These are phyloP conservation scores for Boletus sp. DNA, from an alignment of 768 basidiomycete species.

Conservation along the genomic window DNA sequence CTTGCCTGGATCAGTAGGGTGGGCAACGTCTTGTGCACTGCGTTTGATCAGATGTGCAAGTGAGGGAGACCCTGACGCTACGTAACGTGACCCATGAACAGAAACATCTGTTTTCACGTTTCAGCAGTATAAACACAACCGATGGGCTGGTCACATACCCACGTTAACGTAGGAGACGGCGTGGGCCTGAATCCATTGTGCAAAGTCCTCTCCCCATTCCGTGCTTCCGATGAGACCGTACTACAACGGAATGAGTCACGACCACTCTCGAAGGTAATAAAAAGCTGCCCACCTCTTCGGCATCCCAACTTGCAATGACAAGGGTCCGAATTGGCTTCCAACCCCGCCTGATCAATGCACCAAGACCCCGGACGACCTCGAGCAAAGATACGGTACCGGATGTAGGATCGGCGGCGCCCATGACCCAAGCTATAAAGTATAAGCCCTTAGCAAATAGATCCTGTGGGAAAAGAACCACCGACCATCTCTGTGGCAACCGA, in stretches of 20 bases:
- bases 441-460: background rate
- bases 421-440: constrained; percentile 30
- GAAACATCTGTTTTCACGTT: constrained; percentile 42
- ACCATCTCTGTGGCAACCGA: constrained; percentile 91
- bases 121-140: background rate
- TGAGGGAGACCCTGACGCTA: constrained; percentile 54
- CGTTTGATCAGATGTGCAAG: constrained; percentile 55
- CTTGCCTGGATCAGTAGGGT: constrained; percentile 48
- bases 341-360: constrained; percentile 44
- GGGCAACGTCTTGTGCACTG: constrained; percentile 52
- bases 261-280: background rate
- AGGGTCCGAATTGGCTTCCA: constrained; percentile 71
- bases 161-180: constrained; percentile 87
- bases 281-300: constrained; percentile 47
- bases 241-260: constrained; percentile 22
- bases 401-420: constrained; percentile 54
- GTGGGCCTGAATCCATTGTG: constrained; percentile 70
- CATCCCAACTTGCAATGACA: constrained; percentile 77
- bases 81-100: constrained; percentile 53
- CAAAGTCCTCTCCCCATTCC: constrained; percentile 93
- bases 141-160: constrained; percentile 31
- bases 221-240: constrained; percentile 80
- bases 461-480: constrained; percentile 16
- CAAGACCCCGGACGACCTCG: constrained; percentile 56
- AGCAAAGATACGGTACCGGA: constrained; percentile 54